Conservation (phyloP, 1,284 basidiomycete species). For the Microbotryum intermedium region DNA sequence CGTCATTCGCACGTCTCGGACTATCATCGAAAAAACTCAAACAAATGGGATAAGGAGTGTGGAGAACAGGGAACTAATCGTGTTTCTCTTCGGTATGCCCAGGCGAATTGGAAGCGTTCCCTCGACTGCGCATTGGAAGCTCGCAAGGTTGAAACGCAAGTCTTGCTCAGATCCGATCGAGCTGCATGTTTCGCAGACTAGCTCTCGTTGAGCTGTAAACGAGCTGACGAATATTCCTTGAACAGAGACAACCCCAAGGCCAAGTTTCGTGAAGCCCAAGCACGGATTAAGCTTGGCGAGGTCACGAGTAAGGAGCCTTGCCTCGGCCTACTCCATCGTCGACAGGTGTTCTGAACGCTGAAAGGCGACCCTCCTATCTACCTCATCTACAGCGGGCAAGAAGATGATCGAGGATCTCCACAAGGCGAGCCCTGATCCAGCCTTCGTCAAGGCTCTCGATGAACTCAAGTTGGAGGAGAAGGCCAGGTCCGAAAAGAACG, state of each 20-base stretch:
- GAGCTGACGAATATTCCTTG: neutral
- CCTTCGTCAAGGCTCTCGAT: constrained; percentile 8
- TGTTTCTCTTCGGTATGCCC: no score
- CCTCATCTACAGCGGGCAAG: constrained; percentile 4
- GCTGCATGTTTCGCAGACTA: neutral
- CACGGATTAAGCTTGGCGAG: constrained; percentile 18
- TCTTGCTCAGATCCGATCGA: neutral
- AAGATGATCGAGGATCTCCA: constrained; percentile 12
- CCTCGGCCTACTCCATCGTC: neutral
- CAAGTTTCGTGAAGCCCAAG: constrained; percentile 22
- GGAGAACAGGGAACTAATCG: no score
- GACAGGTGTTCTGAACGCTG: neutral
- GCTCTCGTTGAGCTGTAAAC: no score
- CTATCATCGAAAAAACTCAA: no score
- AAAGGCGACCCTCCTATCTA: neutral
- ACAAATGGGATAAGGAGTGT: no score
- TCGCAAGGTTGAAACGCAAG: constrained; percentile 17
- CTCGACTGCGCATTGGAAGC: constrained; percentile 15
- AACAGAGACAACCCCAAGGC: constrained; percentile 17
- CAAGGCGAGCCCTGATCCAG: constrained; percentile 11
- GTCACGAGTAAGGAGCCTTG: neutral
- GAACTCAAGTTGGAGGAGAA: constrained; percentile 7
- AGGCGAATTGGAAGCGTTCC: constrained; percentile 12
- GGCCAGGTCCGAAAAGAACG: neutral
- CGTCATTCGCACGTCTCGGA: no score